Base-by-base conservation (phyloP, 441 rosid species). In the Pelargonium cotyledonis region DNA sequence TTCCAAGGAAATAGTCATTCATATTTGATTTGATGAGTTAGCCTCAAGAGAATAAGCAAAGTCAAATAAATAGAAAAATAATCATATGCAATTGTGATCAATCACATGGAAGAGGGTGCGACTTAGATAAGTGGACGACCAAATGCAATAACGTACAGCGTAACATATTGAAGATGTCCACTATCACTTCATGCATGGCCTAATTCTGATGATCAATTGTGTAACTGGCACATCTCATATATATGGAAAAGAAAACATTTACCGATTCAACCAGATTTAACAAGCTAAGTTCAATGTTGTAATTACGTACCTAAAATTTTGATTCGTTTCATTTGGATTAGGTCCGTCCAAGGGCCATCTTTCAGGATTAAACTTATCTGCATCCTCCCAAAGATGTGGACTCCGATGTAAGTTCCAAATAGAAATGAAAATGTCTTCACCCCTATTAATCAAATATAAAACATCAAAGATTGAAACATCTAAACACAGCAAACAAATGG, bases 261-360 rank as follows among this genome's bases (percentile, higher is more conserved):
- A 46, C 51, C 2, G 51, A 46, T 46, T 46, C 51, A 46, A 11
- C 15, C 51, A 10, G 51, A 46, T 46, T 10, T 46, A 46, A 12
- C n/a, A 26, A 46, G 38, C 41, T 43, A 58, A 53, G 15, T 57
- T 1, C 7, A 62, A n/a, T n/a, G 18, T 29, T 53, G n/a, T 23
- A 2, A 41, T 62, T 35, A 29, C 65, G 68, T 73, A 95, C 99
- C 95, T 68, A 86, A 90, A 91, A 78, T 86, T 88, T 79, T 95
- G 99, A 85, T 95, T 95, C 23, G 96, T 90, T 82, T 95, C 99
- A 75, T 91, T 95, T 67, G 99, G 99, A 80, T 88, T 91, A 8
- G 95, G 97, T 63, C 97, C 99, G 69, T 91, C 96, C 44, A 95
- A 65, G 64, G 99, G 96, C 99, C 99, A 95, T 81, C 99, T 90